Conservation (phyloP, 352 stramenopile genomes). For the Elongisporangium senticosum region DNA sequence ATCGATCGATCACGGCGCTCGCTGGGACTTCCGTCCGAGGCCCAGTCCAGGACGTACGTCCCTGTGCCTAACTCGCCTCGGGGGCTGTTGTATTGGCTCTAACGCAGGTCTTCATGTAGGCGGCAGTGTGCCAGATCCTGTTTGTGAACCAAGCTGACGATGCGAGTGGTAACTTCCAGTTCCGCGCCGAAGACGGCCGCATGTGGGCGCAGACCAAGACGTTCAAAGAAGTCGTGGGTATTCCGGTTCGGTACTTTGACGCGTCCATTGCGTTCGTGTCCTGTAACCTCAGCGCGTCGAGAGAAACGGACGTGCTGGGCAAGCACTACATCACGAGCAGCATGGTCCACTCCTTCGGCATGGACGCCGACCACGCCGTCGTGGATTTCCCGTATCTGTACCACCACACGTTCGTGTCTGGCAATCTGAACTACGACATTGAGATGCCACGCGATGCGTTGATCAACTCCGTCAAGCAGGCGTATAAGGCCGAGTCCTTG, state of each 20-base stretch:
- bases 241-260: slow-evolving; percentile 80
- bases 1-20: slow-evolving; percentile 76
- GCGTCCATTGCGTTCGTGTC: slow-evolving; percentile 82
- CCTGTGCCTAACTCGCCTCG: background rate
- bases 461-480: slow-evolving; percentile 48
- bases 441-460: slow-evolving; percentile 36
- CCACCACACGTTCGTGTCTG: slow-evolving; percentile 76
- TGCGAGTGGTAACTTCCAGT: slow-evolving; percentile 71
- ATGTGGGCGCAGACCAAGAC: slow-evolving; percentile 73
- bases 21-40: slow-evolving; percentile 52
- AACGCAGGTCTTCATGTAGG: slow-evolving; percentile 22
- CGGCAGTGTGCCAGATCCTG: slow-evolving; percentile 74
- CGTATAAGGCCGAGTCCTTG: slow-evolving; percentile 67
- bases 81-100: background rate
- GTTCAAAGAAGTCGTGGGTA: slow-evolving; percentile 73
- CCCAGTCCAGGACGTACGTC: slow-evolving; percentile 60
- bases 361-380: slow-evolving; percentile 64
- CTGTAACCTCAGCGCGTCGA: slow-evolving; percentile 59
- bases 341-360: slow-evolving; percentile 75
- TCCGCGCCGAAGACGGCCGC: slow-evolving; percentile 56
- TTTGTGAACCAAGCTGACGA: slow-evolving; percentile 85
- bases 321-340: slow-evolving; percentile 59
- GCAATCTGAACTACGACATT: slow-evolving; percentile 79
- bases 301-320: slow-evolving; percentile 21
- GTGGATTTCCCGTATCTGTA: slow-evolving; percentile 84